Evolutionary conservation across 129 eudicot species (phyloP), one percentile per base, ranked within the genome.

Genomic region (Arctium minus): DNA sequence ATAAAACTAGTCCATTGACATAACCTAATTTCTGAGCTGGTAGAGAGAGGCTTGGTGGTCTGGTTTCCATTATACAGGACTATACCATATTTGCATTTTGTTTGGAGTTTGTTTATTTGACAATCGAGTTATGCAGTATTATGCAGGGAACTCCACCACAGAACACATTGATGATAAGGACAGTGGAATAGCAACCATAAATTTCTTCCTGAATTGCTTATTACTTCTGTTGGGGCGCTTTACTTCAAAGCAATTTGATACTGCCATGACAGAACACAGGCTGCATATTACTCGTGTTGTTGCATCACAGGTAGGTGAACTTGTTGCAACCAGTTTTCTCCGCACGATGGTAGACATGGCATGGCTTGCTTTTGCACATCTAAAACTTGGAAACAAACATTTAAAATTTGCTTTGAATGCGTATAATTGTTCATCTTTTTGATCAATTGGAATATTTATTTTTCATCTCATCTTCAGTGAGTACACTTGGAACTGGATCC

Each of bases 191-290:
- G 96, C 91, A 88, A 94, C 97, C 30, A 83, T 88, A 69, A 89
- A 89, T 75, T 94, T 94, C 88, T 94, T 94, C 88, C 77, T 94
- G 73, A 92, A 82, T 85, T 94, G 98, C 84, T 87, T 94, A 40
- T 79, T 90, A 70, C 97, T 94, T 89, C 87, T 94, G 31, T 75
- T 92, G 85, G 97, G 98, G 8, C 94, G 91, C 36, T 82, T 93
- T 85, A 81, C 84, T 87, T 76, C 76, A 76, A 92, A 88, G 73
- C 92, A 93, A 78, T 92, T 92, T 81, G 94, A 81, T 79, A 84
- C 79, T 79, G 89, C 91, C 40, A 84, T 89, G 86, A 9, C 86
- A 40, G 96, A 92, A 44, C 84, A 86, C 86, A 91, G 91, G 78
- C 44, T 83, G 72, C 86, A 85, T 73, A 89, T 92, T 39, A 87